Evolutionary conservation across 2,329 filamentous ascomycete species (phyloP).

Genomic region (Dryadomyces quercivorus): DNA sequence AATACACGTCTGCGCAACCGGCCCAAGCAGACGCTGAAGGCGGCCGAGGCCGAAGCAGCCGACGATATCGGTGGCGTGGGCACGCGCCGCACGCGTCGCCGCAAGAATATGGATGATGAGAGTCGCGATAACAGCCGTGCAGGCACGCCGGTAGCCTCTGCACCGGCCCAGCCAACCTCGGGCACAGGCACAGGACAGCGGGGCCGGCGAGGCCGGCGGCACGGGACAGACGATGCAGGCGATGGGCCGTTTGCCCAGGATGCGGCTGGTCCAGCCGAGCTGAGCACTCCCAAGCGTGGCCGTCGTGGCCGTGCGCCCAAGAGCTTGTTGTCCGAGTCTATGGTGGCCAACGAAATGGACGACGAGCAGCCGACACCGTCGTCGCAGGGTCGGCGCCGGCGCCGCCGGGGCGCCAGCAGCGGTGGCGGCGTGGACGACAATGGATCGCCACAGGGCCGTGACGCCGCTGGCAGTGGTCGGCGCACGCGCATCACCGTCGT

Average conservation of each 20-base stretch:
- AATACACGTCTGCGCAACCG: constrained; percentile 44
- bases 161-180: background rate
- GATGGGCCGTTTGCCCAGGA: background rate
- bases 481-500: constrained; percentile 11
- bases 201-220: background rate
- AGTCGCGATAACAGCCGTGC: constrained; percentile 38
- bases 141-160: constrained; percentile 29
- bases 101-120: constrained; percentile 39
- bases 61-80: constrained; percentile 19
- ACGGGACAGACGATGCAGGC: background rate
- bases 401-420: background rate
- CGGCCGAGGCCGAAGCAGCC: constrained; percentile 37
- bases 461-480: constrained; percentile 5
- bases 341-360: constrained; percentile 7
- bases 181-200: background rate
- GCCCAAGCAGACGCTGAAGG: constrained; percentile 44
- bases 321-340: constrained; percentile 12
- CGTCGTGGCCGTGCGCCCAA: constrained; percentile 8
- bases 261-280: background rate
- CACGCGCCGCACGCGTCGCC: constrained; percentile 37
- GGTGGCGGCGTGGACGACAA: constrained; percentile 2
- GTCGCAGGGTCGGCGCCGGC: background rate
- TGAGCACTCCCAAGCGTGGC: constrained; percentile 6
- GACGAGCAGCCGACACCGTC: background rate
- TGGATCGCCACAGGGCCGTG: constrained; percentile 9